Evolutionary conservation across 2,329 filamentous ascomycete species (phyloP), one percentile per base, ranked within the genome.

Genomic region (Aspergillus sp.): DNA sequence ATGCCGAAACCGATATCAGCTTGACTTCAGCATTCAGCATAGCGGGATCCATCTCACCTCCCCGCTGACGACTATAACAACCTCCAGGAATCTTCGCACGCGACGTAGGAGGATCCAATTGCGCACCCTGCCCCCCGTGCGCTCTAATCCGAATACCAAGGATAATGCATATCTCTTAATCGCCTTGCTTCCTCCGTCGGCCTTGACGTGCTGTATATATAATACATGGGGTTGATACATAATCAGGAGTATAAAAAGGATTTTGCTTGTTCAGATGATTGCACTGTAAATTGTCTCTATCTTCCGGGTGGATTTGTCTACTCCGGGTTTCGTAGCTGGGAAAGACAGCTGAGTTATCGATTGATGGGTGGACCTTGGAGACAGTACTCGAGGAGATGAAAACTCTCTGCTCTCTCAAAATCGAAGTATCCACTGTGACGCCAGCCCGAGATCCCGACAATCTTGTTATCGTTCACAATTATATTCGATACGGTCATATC

Each of bases 381-480:
- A 30, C 26, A 30, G 26, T 30, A 30, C 8, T 30, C 26, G 8
- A 30, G 26, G 10, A 8, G 26, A 30, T 8, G 26, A 30, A 30
- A 1, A 30, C 8, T 26, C 26, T 30, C n/a, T 32, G 67, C 68
- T 47, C 68, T 63, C 35, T 65, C 58, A 40, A 65, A 61, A 14
- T 70, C 70, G 57, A 75, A 75, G 50, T 67, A 73, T 38, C 72
- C 72, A 42, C 70, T 65, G 49, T 70, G 62, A 49, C 65, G 62
- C 72, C 72, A 75, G 16, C 68, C 70, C 42, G 63, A 55, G 22
- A 74, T 60, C 17, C 71, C 72, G 44, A 74, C 68, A 20, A 74
- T 63, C 40, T 60, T 65, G 53, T 64, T 67, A 45, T 70, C 58
- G 16, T 70, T 64, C 24, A 74, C 65, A 33, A 74, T 65, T 7